phyloP scores from a whole-genome alignment of 148 eudicot species.

The Chenopodium formosanum region DNA sequence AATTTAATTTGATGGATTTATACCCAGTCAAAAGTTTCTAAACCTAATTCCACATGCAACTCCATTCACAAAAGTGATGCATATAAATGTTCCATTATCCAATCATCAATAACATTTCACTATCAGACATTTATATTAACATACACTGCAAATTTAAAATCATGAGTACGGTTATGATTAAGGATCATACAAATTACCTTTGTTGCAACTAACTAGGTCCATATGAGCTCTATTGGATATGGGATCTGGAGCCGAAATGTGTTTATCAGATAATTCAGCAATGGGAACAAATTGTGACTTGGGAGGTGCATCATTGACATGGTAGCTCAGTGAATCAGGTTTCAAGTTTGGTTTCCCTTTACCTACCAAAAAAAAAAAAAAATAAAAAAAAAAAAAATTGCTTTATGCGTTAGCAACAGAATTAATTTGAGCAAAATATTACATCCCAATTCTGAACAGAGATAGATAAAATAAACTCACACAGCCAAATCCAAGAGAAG shows the following conservation, averaged over 20 bases:
- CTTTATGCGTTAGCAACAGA: no score
- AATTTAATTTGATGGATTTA: background rate
- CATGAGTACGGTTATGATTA: no score
- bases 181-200: slow-evolving; percentile 12
- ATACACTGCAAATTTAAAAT: no score
- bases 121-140: background rate
- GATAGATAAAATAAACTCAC: background rate
- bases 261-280: background rate
- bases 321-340: slow-evolving; percentile 2
- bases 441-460: no score
- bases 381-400: background rate
- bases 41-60: background rate
- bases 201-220: background rate
- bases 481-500: background rate
- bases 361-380: slow-evolving; percentile 7
- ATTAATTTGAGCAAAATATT: no score
- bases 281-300: slow-evolving; percentile 7
- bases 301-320: slow-evolving; percentile 21
- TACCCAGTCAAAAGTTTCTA: background rate
- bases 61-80: background rate
- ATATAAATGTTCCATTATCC: background rate
- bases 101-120: background rate
- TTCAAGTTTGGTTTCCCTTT: slow-evolving; percentile 4
- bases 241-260: background rate
- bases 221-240: background rate